Percentiles rank a stretch among this genome's conserved stretches.
phyloP scores from a whole-genome alignment of 176 grass and related monocot genomes.

The Rhynchospora pubera region DNA sequence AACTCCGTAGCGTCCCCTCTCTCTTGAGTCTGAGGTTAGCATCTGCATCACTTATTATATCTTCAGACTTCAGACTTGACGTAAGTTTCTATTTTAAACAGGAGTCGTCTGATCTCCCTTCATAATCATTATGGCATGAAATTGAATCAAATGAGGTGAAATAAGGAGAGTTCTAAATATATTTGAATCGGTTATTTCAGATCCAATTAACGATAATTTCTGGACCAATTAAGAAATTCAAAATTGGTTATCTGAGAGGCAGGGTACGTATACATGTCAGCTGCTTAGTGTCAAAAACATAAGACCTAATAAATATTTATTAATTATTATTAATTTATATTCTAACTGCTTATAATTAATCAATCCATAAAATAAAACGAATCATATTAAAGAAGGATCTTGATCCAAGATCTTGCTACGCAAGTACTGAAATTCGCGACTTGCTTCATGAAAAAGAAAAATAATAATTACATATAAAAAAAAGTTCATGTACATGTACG shows the following conservation, averaged over 20 bases:
- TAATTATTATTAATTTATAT: neutral
- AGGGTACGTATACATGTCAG: too few relatives aligned
- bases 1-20: neutral
- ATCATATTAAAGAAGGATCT: neutral
- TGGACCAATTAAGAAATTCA: too few relatives aligned
- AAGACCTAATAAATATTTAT: neutral
- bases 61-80: neutral
- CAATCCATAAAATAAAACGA: too few relatives aligned
- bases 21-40: neutral
- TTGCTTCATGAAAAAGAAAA: neutral
- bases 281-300: neutral
- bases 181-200: neutral
- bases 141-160: neutral
- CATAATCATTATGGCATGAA: neutral
- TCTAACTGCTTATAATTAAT: too few relatives aligned
- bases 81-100: neutral
- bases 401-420: neutral
- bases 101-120: neutral
- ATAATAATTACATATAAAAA: neutral
- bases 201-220: neutral
- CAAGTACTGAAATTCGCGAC: neutral
- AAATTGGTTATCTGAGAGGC: neutral
- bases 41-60: neutral
- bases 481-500: neutral
- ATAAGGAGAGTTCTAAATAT: neutral